phyloP scores from a whole-genome alignment of 192 early-diverging fungal species.

The Linnemannia zychae region DNA sequence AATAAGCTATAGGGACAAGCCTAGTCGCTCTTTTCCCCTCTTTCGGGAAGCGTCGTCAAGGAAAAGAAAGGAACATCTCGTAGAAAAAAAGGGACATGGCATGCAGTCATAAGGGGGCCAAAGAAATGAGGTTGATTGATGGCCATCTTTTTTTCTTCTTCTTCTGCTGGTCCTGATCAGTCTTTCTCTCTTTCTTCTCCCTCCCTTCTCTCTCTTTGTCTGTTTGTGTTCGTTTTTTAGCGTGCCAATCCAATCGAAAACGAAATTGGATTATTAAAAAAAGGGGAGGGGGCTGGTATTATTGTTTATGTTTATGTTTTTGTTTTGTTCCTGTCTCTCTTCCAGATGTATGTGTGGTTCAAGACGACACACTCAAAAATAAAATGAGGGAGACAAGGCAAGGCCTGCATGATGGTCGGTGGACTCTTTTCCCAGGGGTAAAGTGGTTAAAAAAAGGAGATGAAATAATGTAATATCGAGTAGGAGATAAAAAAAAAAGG shows the following conservation, averaged over 20 bases:
- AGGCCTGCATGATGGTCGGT: neutral
- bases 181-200: neutral
- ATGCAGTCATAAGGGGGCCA: no score
- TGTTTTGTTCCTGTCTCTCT: neutral
- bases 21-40: no score
- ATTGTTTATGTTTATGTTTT: neutral
- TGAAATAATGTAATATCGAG: neutral
- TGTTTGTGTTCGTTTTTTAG: constrained; percentile 4
- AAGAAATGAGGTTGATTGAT: neutral
- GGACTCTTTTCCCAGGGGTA: neutral
- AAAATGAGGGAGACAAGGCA: neutral
- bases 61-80: no score
- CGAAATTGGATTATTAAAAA: constrained; percentile 8
- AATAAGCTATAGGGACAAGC: no score
- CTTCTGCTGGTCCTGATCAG: neutral
- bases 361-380: neutral
- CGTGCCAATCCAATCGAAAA: neutral
- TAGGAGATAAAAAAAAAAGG: neutral
- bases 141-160: neutral
- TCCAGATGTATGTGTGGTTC: neutral
- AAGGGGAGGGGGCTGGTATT: neutral
- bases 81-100: no score
- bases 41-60: no score
- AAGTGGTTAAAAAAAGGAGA: neutral
- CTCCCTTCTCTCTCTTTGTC: neutral